A percentile compares a stretch with the other conserved stretches of the same genome.
Evolutionary conservation across 2,329 filamentous ascomycete species (phyloP).

Genomic region (Septoria petroselini): DNA sequence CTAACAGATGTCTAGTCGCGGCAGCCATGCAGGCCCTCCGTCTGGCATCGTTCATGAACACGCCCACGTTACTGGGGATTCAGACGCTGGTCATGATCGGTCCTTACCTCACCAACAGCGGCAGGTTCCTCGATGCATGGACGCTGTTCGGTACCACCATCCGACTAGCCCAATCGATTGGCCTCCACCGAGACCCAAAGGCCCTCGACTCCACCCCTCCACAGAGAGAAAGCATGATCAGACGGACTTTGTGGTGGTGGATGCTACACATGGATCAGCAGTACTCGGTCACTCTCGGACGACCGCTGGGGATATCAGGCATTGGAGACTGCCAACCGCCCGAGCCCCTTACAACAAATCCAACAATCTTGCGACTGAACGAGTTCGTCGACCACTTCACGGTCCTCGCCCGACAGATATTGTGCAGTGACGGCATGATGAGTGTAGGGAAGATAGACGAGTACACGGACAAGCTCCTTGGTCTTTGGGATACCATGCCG

Average conservation of each 20-base stretch:
- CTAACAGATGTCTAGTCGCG: conserved; percentile 40
- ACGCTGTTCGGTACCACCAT: conserved; percentile 51
- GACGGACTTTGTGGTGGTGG: conserved; percentile 52
- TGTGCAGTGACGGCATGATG: conserved; percentile 45
- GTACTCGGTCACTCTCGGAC: conserved; percentile 50
- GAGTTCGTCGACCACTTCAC: conserved; percentile 50
- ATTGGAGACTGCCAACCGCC: conserved; percentile 50
- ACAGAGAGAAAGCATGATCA: conserved; percentile 42
- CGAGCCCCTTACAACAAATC: conserved; percentile 46
- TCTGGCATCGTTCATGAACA: conserved; percentile 49
- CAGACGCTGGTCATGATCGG: conserved; percentile 50
- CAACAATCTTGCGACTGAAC: conserved; percentile 44
- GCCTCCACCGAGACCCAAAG: conserved; percentile 50
- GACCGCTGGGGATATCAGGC: conserved; percentile 50
- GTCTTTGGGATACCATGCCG: conserved; percentile 48
- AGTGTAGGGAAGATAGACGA: conserved; percentile 46
- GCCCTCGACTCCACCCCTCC: conserved; percentile 45
- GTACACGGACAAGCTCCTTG: conserved; percentile 46
- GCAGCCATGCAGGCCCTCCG: conserved; percentile 52
- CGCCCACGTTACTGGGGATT: conserved; percentile 47
- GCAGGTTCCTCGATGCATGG: conserved; percentile 51
- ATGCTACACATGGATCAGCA: conserved; percentile 53
- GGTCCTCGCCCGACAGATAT: conserved; percentile 47
- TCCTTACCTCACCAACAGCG: conserved; percentile 50
- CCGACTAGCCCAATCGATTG: conserved; percentile 49